These are phyloP conservation scores for Cryptococcus sp. DNA, from an alignment of 1,284 basidiomycete species.

Conservation along the genomic window DNA sequence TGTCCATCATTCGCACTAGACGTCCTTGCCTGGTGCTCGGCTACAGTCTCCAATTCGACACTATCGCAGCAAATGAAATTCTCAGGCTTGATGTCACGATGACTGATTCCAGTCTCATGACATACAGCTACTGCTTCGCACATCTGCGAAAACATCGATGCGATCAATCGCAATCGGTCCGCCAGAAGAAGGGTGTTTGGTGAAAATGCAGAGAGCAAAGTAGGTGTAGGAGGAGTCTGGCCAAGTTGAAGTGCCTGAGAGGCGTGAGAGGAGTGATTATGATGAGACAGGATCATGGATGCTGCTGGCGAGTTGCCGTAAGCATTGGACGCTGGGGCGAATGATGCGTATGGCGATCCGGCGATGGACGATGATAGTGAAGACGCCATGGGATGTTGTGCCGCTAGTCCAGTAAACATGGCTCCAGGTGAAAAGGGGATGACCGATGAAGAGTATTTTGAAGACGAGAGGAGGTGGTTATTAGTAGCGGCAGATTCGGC, in stretches of 20 bases:
- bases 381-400: conserved; percentile 4
- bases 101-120: conserved; percentile 85
- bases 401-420: conserved; percentile 32
- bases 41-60: conserved; percentile 59
- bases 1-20: conserved; percentile 43
- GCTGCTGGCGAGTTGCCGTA: conserved; percentile 30
- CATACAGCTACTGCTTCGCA: conserved; percentile 96
- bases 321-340: conserved; percentile 19
- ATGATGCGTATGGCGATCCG: conserved; percentile 30
- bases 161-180: conserved; percentile 82
- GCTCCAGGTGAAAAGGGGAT: conserved; percentile 47
- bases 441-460: conserved; percentile 44
- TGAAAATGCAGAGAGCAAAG: conserved; percentile 80
- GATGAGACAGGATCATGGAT: conserved; percentile 40
- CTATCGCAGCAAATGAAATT: conserved; percentile 81
- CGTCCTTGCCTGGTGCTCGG: conserved; percentile 37
- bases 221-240: conserved; percentile 87
- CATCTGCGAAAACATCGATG: conserved; percentile 97
- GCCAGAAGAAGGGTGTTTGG: conserved; percentile 77
- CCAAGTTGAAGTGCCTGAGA: conserved; percentile 15
- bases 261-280: conserved; percentile 26
- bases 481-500: conserved; percentile 52
- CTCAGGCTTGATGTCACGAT: conserved; percentile 97
- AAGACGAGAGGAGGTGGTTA: conserved; percentile 38
- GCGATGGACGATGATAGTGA: conserved; percentile 28